Percentiles rank a stretch among this genome's conserved stretches.
Evolutionary conservation across 768 basidiomycete species (phyloP).

Genomic region (Calocybe gangraenosa): DNA sequence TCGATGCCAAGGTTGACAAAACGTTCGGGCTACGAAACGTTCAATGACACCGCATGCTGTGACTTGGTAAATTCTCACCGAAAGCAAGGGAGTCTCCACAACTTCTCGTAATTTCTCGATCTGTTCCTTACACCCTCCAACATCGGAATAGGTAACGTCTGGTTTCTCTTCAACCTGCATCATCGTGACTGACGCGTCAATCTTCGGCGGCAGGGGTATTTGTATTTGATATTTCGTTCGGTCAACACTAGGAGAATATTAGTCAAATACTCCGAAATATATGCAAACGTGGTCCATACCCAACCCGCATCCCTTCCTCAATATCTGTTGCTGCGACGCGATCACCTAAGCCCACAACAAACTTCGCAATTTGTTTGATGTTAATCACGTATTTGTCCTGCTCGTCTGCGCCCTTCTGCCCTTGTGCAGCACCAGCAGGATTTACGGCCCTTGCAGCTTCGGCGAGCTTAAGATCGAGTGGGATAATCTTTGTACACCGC

Average conservation of each 20-base stretch:
- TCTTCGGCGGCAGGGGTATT: conserved; percentile 97
- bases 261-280: conserved; percentile 1
- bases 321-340: conserved; percentile 97
- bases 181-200: conserved; percentile 99
- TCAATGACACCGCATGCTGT: conserved; percentile 16
- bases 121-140: conserved; percentile 99
- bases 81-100: conserved; percentile 92
- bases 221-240: conserved; percentile 98
- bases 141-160: conserved; percentile 95
- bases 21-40: conserved; percentile 77
- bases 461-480: conserved; percentile 69
- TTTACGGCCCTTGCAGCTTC: conserved; percentile 78
- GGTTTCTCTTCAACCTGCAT: conserved; percentile 99
- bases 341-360: conserved; percentile 95
- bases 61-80: conserved; percentile 45
- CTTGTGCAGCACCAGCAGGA: conserved; percentile 70
- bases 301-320: conserved; percentile 99
- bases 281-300: conserved; percentile 49
- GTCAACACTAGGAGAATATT: conserved; percentile 62
- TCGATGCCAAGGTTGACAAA: conserved; percentile 98
- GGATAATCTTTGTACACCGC: conserved; percentile 97
- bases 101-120: conserved; percentile 99
- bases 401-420: conserved; percentile 96
- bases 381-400: conserved; percentile 99
- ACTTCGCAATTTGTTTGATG: conserved; percentile 99